Percentiles rank a stretch among this genome's conserved stretches.
These are phyloP conservation scores for Solanum verrucosum DNA, from an alignment of 257 asterid genomes.

Conservation along the genomic window DNA sequence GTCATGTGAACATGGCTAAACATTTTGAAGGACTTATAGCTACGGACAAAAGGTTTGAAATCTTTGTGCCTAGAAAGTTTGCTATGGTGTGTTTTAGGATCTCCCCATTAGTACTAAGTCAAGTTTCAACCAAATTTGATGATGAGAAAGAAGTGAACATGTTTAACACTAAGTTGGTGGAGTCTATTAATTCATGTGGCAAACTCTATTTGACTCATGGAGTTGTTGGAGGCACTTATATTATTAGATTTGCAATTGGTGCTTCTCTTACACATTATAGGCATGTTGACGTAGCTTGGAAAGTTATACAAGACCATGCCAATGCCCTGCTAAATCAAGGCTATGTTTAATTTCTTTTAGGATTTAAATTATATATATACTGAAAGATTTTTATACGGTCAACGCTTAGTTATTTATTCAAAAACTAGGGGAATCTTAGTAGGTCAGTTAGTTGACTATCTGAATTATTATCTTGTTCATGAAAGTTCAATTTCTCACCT, in stretches of 20 bases:
- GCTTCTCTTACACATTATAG: slow-evolving; percentile 50
- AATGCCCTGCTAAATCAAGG: slow-evolving; percentile 19
- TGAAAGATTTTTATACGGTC: background rate
- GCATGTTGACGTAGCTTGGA: slow-evolving; percentile 64
- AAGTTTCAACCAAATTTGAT: background rate
- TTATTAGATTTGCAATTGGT: slow-evolving; percentile 57
- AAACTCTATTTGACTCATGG: slow-evolving; percentile 65
- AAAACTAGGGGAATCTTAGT: background rate
- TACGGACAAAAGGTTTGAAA: slow-evolving; percentile 65
- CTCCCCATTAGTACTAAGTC: slow-evolving; percentile 24
- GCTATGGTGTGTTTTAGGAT: slow-evolving; percentile 65
- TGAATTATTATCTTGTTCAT: background rate
- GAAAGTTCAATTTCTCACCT: background rate
- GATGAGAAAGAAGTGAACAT: slow-evolving; percentile 36
- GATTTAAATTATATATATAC: background rate
- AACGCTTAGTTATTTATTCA: background rate
- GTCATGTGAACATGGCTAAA: slow-evolving; percentile 62
- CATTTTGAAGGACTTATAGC: slow-evolving; percentile 53
- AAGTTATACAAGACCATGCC: slow-evolving; percentile 54
- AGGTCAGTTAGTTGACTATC: background rate
- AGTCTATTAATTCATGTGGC: slow-evolving; percentile 47
- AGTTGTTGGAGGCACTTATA: slow-evolving; percentile 51
- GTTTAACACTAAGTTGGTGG: slow-evolving; percentile 40
- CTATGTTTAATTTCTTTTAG: background rate
- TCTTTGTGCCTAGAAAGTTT: slow-evolving; percentile 63